Conservation (phyloP, 2,329 filamentous ascomycete species). For the Cladophialophora yegresii region DNA sequence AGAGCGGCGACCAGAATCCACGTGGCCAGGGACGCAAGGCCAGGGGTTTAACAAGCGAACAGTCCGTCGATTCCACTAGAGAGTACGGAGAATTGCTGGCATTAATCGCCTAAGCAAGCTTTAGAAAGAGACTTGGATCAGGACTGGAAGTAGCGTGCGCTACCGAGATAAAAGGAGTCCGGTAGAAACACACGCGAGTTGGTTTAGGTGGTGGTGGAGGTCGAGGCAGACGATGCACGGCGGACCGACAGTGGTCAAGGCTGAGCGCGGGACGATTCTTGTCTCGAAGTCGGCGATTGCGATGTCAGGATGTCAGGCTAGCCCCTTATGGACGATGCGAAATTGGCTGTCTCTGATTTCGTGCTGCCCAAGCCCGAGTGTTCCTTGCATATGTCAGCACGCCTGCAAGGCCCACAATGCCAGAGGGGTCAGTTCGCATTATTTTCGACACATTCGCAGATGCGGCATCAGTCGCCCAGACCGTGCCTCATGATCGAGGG, state of each 20-base stretch:
- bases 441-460: not conserved
- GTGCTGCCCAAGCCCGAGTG: slow-evolving; percentile 15
- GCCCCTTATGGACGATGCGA: slow-evolving; percentile 9
- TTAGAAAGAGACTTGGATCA: not conserved
- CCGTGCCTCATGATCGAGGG: not conserved
- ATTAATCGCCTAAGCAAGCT: slow-evolving; percentile 8
- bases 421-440: not conserved
- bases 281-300: not conserved
- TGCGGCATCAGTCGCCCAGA: slow-evolving; percentile 3
- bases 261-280: not conserved
- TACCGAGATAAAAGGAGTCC: slow-evolving; percentile 17
- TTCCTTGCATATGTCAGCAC: slow-evolving; percentile 20
- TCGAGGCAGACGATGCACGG: not conserved
- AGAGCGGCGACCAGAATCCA: slow-evolving; percentile 9
- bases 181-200: slow-evolving; percentile 14
- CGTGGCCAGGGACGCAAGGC: slow-evolving; percentile 7
- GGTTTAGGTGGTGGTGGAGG: slow-evolving; percentile 3
- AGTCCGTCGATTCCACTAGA: slow-evolving; percentile 3
- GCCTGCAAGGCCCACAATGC: slow-evolving; percentile 2
- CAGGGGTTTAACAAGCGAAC: slow-evolving; percentile 10
- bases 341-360: slow-evolving; percentile 33
- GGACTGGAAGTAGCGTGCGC: slow-evolving; percentile 1
- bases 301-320: slow-evolving; percentile 1
- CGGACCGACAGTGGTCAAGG: not conserved
- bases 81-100: slow-evolving; percentile 13